These are phyloP conservation scores for Gossypium davidsonii DNA, from an alignment of 441 rosid species.

Conservation along the genomic window DNA sequence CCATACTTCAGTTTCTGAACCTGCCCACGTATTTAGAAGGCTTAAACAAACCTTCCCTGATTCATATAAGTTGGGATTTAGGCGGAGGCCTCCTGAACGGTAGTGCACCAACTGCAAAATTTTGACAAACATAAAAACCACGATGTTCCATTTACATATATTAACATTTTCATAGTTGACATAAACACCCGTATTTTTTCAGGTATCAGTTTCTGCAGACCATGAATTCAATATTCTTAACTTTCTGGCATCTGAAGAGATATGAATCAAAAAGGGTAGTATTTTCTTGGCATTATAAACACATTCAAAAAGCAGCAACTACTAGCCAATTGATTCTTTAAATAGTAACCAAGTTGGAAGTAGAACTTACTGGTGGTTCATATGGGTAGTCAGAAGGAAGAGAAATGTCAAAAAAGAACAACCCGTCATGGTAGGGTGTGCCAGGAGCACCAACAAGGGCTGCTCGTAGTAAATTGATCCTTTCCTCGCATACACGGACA, in stretches of 20 bases:
- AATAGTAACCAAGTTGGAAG: background rate
- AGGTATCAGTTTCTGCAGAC: background rate
- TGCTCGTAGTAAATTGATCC: conserved; percentile 81
- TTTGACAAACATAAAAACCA: background rate
- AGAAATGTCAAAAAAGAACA: conserved; percentile 82
- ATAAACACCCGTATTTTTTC: background rate
- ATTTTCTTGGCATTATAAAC: no score
- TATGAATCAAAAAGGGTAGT: no score
- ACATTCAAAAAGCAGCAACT: background rate
- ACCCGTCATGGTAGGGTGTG: conserved; percentile 87
- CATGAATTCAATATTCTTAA: background rate
- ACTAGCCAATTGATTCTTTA: background rate
- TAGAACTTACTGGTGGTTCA: conserved; percentile 77
- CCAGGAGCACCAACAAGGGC: conserved; percentile 77
- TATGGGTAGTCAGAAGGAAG: conserved; percentile 80
- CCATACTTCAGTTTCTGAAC: conserved; percentile 86
- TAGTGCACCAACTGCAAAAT: conserved; percentile 70
- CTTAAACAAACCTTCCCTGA: conserved; percentile 89
- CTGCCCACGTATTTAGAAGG: conserved; percentile 88
- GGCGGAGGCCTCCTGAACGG: conserved; percentile 77
- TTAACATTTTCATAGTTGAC: background rate
- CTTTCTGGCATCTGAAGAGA: no score
- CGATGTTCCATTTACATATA: background rate
- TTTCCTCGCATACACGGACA: conserved; percentile 70
- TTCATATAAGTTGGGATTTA: conserved; percentile 88